phyloP scores from a whole-genome alignment of 257 asterid genomes.

The Leonotis leonurus region DNA sequence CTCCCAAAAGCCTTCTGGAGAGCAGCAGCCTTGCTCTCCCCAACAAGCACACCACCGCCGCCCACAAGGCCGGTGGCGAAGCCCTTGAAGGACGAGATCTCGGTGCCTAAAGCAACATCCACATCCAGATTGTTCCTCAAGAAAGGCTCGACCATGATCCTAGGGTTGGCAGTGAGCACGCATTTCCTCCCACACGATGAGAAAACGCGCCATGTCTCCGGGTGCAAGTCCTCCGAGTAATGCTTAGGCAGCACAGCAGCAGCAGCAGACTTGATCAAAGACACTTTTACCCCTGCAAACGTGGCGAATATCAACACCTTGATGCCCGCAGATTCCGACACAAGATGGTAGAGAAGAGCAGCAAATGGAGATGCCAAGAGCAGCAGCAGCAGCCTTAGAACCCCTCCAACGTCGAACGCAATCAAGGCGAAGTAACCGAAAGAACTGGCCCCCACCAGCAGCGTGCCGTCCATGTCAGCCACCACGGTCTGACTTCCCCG shows the following conservation, averaged over 20 bases:
- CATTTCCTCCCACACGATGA: constrained; percentile 24
- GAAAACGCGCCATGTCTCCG: constrained; percentile 26
- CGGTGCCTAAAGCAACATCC: constrained; percentile 28
- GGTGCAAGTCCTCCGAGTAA: constrained; percentile 29
- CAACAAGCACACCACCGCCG: background rate
- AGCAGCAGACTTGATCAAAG: constrained; percentile 13
- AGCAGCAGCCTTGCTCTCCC: constrained; percentile 2
- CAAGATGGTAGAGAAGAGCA: background rate
- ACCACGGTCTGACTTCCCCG: constrained; percentile 17
- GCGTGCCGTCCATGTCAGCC: constrained; percentile 24
- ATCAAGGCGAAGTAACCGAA: constrained; percentile 27
- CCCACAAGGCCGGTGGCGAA: constrained; percentile 16
- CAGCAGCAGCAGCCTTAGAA: constrained; percentile 22
- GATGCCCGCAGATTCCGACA: constrained; percentile 20
- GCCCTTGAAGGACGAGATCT: constrained; percentile 15
- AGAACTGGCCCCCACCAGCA: constrained; percentile 7
- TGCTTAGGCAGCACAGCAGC: constrained; percentile 19
- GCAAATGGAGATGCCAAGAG: constrained; percentile 17
- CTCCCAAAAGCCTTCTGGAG: background rate
- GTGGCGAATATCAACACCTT: constrained; percentile 17
- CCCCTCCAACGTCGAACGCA: constrained; percentile 31
- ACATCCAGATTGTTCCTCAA: constrained; percentile 17
- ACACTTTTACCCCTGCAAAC: constrained; percentile 21
- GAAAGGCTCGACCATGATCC: constrained; percentile 29
- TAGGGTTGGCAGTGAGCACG: constrained; percentile 20